A percentile compares a stretch with the other conserved stretches of the same genome.
Evolutionary conservation across 257 asterid species (phyloP).

Genomic region (Cruciata laevipes): DNA sequence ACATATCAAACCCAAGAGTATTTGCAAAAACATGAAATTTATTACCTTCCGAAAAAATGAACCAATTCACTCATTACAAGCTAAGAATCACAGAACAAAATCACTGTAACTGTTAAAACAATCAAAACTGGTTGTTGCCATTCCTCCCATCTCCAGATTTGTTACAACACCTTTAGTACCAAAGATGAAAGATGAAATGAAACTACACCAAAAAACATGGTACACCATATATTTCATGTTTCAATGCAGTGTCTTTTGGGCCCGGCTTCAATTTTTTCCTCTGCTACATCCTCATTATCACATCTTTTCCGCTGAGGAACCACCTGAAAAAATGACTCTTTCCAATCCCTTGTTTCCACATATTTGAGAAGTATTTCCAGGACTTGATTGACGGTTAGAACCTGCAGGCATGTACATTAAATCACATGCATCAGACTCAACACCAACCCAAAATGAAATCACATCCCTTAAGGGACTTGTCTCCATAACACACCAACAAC

Average conservation of each 20-base stretch:
- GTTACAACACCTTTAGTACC: too few relatives aligned
- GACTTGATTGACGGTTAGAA: constrained; percentile 93
- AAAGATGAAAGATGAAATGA: background rate
- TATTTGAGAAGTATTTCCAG: constrained; percentile 77
- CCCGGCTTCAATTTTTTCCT: constrained; percentile 34
- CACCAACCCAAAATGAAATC: too few relatives aligned
- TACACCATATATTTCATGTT: constrained; percentile 1
- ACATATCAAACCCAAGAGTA: too few relatives aligned
- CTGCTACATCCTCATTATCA: constrained; percentile 35
- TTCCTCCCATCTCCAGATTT: too few relatives aligned
- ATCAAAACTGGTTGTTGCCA: too few relatives aligned
- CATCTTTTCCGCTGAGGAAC: constrained; percentile 88
- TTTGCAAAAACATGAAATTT: too few relatives aligned
- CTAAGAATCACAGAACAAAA: too few relatives aligned
- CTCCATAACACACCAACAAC: background rate
- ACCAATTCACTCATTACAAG: too few relatives aligned
- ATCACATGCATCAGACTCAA: background rate
- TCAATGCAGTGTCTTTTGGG: constrained; percentile 57
- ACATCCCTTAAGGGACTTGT: background rate
- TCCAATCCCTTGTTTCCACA: constrained; percentile 81
- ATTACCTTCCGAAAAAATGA: too few relatives aligned
- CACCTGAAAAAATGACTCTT: constrained; percentile 66
- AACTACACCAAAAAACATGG: background rate
- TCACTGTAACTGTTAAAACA: too few relatives aligned
- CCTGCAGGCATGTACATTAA: constrained; percentile 31